Evolutionary conservation across 2,329 filamentous ascomycete genomes (phyloP), one percentile per base, ranked within the genome.

Genomic region (Didymella sp.): DNA sequence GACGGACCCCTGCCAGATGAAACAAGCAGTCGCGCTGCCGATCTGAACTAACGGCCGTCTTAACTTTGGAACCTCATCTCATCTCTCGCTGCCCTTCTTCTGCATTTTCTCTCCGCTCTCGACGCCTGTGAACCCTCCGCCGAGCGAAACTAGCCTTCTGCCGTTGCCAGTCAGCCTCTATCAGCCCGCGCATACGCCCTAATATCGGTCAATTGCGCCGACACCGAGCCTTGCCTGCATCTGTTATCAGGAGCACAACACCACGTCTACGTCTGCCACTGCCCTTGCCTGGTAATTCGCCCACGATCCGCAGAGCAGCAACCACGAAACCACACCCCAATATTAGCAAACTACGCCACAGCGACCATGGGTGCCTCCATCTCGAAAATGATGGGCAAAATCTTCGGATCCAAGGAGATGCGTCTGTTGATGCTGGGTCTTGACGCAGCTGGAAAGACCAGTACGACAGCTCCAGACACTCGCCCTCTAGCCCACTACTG

Each of bases 331-430:
- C 19, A 7, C 5, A 37, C n/a, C 1, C 13, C 28, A 11, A n/a
- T 2, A 27, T 35, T n/a, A 25, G 42, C 48, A 46, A 9, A 28
- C 11, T 15, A 15, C 48, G n/a, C 9, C 27, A 51, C 53, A 28
- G 82, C 80, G 82, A 88, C 72, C 59, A 98, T 98, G 94, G 94
- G 94, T 77, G 90, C 85, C 69, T 87, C 89, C 78, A 84, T 97
- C 76, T 96, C 92, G 66, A 96, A 96, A 81, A 90, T 96, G 82
- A 91, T 97, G 91, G 89, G 89, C 82, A 97, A 96, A 89, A 92
- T 98, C 85, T 98, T 97, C 82, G 94, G 94, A 82, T 96, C 92
- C 54, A 96, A 96, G 83, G 95, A 98, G 81, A 98, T 98, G 92
- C 91, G 95, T 71, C 85, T 99, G 76, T 83, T 98, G 76, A 99